These are phyloP conservation scores for Nematocida sp. DNA, from an alignment of 371 early-diverging fungal species.

Conservation along the genomic window DNA sequence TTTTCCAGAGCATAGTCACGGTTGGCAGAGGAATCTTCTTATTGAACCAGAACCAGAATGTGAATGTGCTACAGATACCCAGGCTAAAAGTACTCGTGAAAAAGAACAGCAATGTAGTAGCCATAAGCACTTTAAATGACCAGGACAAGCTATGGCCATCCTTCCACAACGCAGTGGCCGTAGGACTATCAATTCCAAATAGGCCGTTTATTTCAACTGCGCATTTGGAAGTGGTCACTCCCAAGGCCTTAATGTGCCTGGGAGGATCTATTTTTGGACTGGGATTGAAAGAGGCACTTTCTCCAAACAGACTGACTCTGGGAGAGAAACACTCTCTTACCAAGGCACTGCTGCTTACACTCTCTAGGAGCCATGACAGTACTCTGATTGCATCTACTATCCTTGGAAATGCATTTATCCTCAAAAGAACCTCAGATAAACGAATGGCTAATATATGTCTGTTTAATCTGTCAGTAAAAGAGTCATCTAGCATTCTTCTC, in stretches of 20 bases:
- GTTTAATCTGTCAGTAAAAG: conserved; percentile 14
- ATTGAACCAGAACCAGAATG: conserved; percentile 9
- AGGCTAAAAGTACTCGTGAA: conserved; percentile 39
- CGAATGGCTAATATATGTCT: conserved; percentile 1
- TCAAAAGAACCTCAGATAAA: conserved; percentile 25
- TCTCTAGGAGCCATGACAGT: conserved; percentile 35
- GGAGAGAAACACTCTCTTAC: conserved; percentile 12
- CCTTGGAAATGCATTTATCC: conserved; percentile 43
- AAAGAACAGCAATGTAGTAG: conserved; percentile 38
- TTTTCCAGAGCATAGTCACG: conserved; percentile 18
- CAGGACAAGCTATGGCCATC: conserved; percentile 49
- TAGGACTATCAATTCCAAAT: conserved; percentile 38
- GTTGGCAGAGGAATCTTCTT: conserved; percentile 37
- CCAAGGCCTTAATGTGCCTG: conserved; percentile 14
- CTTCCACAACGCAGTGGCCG: conserved; percentile 41
- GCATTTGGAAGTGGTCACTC: conserved; percentile 16
- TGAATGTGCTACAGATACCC: conserved; percentile 41
- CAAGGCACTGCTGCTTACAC: conserved; percentile 28
- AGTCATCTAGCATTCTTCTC: background rate
- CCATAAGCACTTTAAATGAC: conserved; percentile 7
- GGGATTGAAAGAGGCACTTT: conserved; percentile 24
- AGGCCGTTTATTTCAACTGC: conserved; percentile 47
- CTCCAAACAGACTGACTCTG: background rate
- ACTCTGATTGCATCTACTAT: conserved; percentile 39
- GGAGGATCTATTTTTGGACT: conserved; percentile 46